Base-by-base conservation (phyloP, 2,329 filamentous ascomycete species). In the Aureobasidium namibiae region DNA sequence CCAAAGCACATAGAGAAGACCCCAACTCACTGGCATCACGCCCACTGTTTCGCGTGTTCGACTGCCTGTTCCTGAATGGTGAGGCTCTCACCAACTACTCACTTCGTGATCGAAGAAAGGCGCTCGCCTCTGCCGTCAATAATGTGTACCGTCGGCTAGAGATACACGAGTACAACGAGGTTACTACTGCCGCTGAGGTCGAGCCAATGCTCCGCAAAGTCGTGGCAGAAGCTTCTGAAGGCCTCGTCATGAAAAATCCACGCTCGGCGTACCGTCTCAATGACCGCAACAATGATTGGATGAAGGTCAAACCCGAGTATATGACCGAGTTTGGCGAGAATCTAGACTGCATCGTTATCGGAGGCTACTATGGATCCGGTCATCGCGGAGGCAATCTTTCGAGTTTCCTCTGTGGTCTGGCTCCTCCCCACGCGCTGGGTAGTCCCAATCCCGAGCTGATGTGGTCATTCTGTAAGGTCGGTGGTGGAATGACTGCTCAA, bases 251-350 rank as follows among this genome's bases (percentile, higher is more conserved):
- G 56, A 99, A 99, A 76, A 97, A 96, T 63, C 94, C 94, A 8
- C 81, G 87, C 5, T 95, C 92, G 0, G 81, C 84, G 67, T 99
- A 99, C 70, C 82, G 84, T 7, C 80, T 97, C 10, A 96, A 95
- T 68, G 89, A 90, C 65, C 87, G 94, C 49, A 94, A 95, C 67
- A 89, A 95, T 66, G 90, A 96, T 72, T 99, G 94, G 94, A 87
- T 96, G 75, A 99, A 99, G 71, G 92, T 99, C 9, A 99, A 99
- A 68, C 94, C 94, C 1, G 94, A 99, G 64, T 99, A 99, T 72
- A 96, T 97, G 92, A 86, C 86, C 2, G 92, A 96, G 63, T 96
- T 94, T 70, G 94, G 94, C 62, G 92, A 97, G 73, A 90, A 88
- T 0, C 82, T 99, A 3, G 94, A 99, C 70, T 90, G 91, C 64